Base-by-base conservation (phyloP, 176 grass and related monocot genomes). In the Elaeis guineensis region DNA sequence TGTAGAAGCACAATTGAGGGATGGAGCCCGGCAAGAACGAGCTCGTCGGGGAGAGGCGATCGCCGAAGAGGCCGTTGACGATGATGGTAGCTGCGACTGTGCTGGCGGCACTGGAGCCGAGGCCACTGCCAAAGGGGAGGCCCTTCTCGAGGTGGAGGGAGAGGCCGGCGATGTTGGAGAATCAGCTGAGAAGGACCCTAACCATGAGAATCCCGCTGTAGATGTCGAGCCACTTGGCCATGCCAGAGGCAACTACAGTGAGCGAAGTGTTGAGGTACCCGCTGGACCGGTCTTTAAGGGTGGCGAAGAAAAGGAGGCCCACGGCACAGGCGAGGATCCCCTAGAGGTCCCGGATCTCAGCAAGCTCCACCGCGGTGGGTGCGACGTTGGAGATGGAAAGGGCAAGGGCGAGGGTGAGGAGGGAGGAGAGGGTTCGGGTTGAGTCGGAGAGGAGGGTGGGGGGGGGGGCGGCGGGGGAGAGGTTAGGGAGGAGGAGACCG, bases 301-400 rank as follows among this genome's bases (percentile, higher is more conserved):
- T 16, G 57, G 51, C 86, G 56, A 97, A 72, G 57, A 84, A 75
- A 50, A 80, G 69, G 18, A 83, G 75, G 11, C 75, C 73, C 7
- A 59, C 75, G 25, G 85, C 79, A 18, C 82, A 77, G 52, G 26
- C 21, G 49, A 75, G 61, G 23, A 6, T 54, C 2, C 25, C 54
- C 50, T 44, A 67, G 19, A 15, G 62, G 61, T 29, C 82, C 76
- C 64, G 82, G 73, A 95, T 72, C 4, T 84, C n/a, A 2, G 78
- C 82, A 19, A 79, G 69, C 48, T 83, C 63, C n/a, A 49, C 63
- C 1, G 79, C 49, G 16, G 79, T 57, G 8, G 76, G 73, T 19
- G 18, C 17, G 2, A 75, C 64, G 18, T 52, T 58, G 21, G 73
- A 82, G 20, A 51, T 62, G 51, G 55, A 7, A 19, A 63, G 54